Evolutionary conservation across 495 filamentous ascomycete species (phyloP).

Genomic region (Durotheca rogersii): DNA sequence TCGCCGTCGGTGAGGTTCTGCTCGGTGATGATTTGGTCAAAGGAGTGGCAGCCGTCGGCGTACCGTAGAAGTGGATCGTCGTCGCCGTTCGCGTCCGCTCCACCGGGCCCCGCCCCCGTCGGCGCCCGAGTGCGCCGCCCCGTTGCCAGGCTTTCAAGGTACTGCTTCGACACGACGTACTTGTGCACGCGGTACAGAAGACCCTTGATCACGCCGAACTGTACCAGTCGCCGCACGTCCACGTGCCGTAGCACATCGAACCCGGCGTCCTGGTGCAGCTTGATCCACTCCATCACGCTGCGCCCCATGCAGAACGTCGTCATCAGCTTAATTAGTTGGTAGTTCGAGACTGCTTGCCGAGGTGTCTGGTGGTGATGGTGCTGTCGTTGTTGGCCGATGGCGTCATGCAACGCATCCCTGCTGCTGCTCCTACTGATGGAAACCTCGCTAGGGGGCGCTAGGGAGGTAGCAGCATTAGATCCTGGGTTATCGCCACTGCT

Average conservation of each 20-base stretch:
- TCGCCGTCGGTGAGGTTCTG: constrained; percentile 58
- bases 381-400: neutral
- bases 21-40: constrained; percentile 91
- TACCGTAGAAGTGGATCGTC: constrained; percentile 57
- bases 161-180: constrained; percentile 69
- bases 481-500: neutral
- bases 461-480: constrained; percentile 7
- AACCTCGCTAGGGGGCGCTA: neutral
- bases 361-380: constrained; percentile 12
- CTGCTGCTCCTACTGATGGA: neutral
- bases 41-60: constrained; percentile 77
- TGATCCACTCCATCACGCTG: constrained; percentile 78
- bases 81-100: constrained; percentile 14
- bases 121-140: constrained; percentile 33
- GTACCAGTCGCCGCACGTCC: constrained; percentile 87
- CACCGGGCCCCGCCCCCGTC: constrained; percentile 36
- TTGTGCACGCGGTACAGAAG: constrained; percentile 93
- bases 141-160: constrained; percentile 45
- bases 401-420: neutral
- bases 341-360: constrained; percentile 45
- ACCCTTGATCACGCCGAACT: constrained; percentile 94
- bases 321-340: constrained; percentile 69
- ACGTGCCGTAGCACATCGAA: constrained; percentile 64
- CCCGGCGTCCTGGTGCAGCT: constrained; percentile 60
- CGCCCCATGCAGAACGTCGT: constrained; percentile 73